phyloP scores from a whole-genome alignment of 768 basidiomycete species.

The Tulasnella sp. region DNA sequence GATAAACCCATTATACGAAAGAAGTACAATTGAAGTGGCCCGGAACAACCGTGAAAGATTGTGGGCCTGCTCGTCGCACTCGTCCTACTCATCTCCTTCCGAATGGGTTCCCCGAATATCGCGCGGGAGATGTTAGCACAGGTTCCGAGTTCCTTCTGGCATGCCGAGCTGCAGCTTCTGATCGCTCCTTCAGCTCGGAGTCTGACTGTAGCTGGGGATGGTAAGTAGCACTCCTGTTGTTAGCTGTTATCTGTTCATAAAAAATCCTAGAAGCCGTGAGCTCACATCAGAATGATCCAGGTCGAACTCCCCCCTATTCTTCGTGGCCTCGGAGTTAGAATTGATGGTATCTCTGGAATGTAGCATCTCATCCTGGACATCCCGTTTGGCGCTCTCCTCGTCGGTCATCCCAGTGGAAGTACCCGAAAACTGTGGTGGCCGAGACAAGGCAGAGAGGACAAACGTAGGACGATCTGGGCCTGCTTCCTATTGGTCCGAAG shows the following conservation, averaged over 20 bases:
- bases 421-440: background rate
- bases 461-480: background rate
- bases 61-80: background rate
- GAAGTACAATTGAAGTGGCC: background rate
- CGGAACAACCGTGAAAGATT: background rate
- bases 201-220: background rate
- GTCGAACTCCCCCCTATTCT: background rate
- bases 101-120: background rate
- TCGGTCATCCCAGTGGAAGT: background rate
- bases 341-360: background rate
- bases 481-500: background rate
- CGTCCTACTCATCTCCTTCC: background rate
- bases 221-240: background rate
- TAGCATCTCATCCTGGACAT: background rate
- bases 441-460: background rate
- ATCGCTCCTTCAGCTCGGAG: background rate
- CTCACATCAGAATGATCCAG: background rate
- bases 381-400: background rate
- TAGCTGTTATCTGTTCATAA: background rate
- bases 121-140: background rate
- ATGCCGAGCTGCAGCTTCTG: background rate
- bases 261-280: background rate
- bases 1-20: background rate
- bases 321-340: background rate
- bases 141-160: background rate